Evolutionary conservation across 176 grass and related monocot species (phyloP).

Genomic region (Bonia amplexicaulis): DNA sequence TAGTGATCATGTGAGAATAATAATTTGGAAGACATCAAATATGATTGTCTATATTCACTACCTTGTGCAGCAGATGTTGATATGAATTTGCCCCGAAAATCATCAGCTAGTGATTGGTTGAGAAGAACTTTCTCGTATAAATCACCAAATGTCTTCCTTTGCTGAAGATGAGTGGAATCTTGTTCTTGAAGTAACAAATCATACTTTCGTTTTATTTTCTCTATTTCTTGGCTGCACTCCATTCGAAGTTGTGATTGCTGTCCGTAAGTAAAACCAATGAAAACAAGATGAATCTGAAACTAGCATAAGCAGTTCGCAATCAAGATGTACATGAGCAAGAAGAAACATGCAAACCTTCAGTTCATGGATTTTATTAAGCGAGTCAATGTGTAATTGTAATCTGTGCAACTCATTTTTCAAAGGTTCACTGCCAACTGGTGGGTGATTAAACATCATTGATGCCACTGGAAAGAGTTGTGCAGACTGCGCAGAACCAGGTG

Average conservation of each 20-base stretch:
- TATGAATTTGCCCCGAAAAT: conserved; percentile 90
- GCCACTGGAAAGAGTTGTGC: conserved; percentile 48
- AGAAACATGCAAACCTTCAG: conserved; percentile 45
- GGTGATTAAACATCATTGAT: conserved; percentile 44
- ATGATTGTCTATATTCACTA: conserved; percentile 16
- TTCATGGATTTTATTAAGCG: conserved; percentile 51
- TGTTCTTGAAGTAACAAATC: conserved; percentile 62
- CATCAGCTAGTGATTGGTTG: conserved; percentile 79
- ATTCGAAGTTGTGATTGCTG: conserved; percentile 56
- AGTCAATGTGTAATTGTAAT: conserved; percentile 44
- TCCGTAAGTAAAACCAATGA: conserved; percentile 18
- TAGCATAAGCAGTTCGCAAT: neutral
- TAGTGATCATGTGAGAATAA: conserved; percentile 15
- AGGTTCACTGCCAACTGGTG: conserved; percentile 50
- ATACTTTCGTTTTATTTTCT: conserved; percentile 68
- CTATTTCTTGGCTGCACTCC: conserved; percentile 63
- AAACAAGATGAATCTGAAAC: conserved; percentile 6
- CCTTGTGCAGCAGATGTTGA: conserved; percentile 45
- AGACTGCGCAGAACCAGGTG: neutral
- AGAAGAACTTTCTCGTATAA: conserved; percentile 63
- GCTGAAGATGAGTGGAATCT: conserved; percentile 49
- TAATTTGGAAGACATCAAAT: conserved; percentile 11
- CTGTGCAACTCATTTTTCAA: conserved; percentile 68
- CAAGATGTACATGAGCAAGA: neutral
- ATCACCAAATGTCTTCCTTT: conserved; percentile 47